Conservation (phyloP, 2,329 filamentous ascomycete genomes). For the Tricladium varicosporioides region DNA sequence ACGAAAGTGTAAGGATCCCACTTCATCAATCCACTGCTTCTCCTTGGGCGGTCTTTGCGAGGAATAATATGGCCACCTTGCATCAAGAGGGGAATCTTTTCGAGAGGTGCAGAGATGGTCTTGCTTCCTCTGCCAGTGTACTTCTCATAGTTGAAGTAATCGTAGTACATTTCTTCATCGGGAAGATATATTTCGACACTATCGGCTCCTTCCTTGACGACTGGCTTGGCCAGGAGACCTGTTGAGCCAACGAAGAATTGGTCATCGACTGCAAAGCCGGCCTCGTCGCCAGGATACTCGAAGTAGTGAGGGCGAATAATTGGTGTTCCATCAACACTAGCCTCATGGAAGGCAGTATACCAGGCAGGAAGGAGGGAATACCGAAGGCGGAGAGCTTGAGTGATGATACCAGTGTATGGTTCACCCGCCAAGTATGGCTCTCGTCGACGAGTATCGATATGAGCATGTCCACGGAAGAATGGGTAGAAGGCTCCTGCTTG, state of each 20-base stretch:
- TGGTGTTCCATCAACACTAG: constrained; percentile 77
- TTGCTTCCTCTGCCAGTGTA: constrained; percentile 68
- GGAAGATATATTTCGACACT: constrained; percentile 81
- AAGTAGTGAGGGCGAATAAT: constrained; percentile 93
- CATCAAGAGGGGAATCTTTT: constrained; percentile 88
- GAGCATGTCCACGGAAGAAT: constrained; percentile 95
- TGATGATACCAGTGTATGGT: constrained; percentile 82
- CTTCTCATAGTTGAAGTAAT: constrained; percentile 86
- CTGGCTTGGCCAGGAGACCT: constrained; percentile 88
- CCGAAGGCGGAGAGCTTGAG: constrained; percentile 80
- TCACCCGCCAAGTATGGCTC: constrained; percentile 89
- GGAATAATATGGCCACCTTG: constrained; percentile 90
- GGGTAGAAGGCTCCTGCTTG: constrained; percentile 96
- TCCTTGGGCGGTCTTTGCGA: constrained; percentile 81
- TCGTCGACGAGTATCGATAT: constrained; percentile 91
- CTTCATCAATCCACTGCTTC: constrained; percentile 84
- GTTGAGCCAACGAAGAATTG: constrained; percentile 89
- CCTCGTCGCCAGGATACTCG: constrained; percentile 81
- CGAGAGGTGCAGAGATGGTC: constrained; percentile 73
- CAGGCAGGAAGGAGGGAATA: constrained; percentile 89
- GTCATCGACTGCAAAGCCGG: constrained; percentile 85
- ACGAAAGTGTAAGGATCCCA: constrained; percentile 95
- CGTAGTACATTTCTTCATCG: constrained; percentile 86
- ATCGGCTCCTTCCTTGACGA: constrained; percentile 72
- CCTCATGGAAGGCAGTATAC: constrained; percentile 96